Percentiles rank a stretch among this genome's conserved stretches.
phyloP scores from a whole-genome alignment of 306 rosid genomes.

The Cucurbita pepo region DNA sequence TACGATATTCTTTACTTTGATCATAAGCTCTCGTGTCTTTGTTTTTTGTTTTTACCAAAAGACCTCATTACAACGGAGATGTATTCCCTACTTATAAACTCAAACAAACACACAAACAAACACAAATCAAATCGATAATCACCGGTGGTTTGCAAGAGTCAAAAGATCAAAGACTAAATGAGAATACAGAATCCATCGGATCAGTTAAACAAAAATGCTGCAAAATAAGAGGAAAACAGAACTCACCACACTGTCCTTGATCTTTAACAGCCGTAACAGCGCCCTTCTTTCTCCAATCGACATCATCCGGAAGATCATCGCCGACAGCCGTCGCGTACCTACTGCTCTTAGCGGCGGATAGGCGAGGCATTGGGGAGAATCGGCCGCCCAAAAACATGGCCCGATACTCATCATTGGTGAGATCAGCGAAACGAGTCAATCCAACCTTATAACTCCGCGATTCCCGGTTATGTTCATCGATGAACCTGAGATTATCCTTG shows the following conservation, averaged over 20 bases:
- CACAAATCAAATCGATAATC: neutral
- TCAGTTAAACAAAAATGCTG: neutral
- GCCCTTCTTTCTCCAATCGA: slow-evolving; percentile 77
- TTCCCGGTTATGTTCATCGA: slow-evolving; percentile 34
- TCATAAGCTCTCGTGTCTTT: too few relatives aligned
- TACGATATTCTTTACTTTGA: too few relatives aligned
- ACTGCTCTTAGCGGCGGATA: slow-evolving; percentile 14
- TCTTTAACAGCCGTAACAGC: slow-evolving; percentile 61
- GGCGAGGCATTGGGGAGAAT: neutral
- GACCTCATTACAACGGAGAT: too few relatives aligned
- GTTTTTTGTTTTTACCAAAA: too few relatives aligned
- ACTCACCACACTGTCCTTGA: slow-evolving; percentile 94
- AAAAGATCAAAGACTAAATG: neutral
- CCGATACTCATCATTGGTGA: slow-evolving; percentile 59
- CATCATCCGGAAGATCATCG: slow-evolving; percentile 39
- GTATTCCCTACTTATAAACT: too few relatives aligned
- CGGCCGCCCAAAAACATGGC: slow-evolving; percentile 26
- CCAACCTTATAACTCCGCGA: slow-evolving; percentile 33
- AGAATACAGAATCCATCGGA: too few relatives aligned
- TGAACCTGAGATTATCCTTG: slow-evolving; percentile 49
- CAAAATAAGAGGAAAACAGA: neutral
- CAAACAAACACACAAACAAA: too few relatives aligned
- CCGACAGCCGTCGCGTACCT: slow-evolving; percentile 32
- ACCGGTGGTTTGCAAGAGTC: neutral
- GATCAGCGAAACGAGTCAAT: slow-evolving; percentile 58